phyloP scores from a whole-genome alignment of 2,329 filamentous ascomycete genomes.

The Neofusicoccum umdonicola region DNA sequence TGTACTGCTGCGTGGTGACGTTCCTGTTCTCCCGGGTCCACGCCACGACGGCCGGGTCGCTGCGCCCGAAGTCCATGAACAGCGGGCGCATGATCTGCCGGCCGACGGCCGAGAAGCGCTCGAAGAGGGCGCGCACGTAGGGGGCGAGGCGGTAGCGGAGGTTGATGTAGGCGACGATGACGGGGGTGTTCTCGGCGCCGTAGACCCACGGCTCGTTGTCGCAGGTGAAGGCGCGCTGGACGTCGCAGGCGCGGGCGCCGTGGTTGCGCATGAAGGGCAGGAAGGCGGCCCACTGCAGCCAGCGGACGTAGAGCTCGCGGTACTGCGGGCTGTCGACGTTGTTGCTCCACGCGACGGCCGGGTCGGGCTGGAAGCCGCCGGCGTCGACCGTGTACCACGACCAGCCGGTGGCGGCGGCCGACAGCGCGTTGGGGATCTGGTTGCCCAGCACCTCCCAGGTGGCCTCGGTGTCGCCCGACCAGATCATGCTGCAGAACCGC shows the following conservation, averaged over 20 bases:
- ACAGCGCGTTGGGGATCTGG: slow-evolving; percentile 28
- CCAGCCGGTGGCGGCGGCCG: slow-evolving; percentile 28
- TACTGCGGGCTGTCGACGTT: slow-evolving; percentile 30
- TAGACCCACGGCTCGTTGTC: slow-evolving; percentile 35
- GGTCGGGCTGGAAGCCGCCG: slow-evolving; percentile 32
- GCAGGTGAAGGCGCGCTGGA: slow-evolving; percentile 36
- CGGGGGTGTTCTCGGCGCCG: slow-evolving; percentile 28
- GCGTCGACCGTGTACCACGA: slow-evolving; percentile 32
- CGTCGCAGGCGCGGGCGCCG: slow-evolving; percentile 27
- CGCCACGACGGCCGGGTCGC: slow-evolving; percentile 26
- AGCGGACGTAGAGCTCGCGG: slow-evolving; percentile 31
- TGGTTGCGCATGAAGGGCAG: slow-evolving; percentile 33
- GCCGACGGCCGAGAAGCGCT: slow-evolving; percentile 32
- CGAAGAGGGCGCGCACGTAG: slow-evolving; percentile 35
- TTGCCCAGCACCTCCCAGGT: slow-evolving; percentile 29
- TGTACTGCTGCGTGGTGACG: slow-evolving; percentile 39
- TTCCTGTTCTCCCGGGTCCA: slow-evolving; percentile 32
- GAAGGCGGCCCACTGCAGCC: slow-evolving; percentile 33
- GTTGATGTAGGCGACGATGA: slow-evolving; percentile 29
- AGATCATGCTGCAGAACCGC: slow-evolving; percentile 33
- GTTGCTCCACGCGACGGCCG: slow-evolving; percentile 34
- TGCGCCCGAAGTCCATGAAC: slow-evolving; percentile 38
- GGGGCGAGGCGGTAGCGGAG: slow-evolving; percentile 27
- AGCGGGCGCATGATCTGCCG: slow-evolving; percentile 39
- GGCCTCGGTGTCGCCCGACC: slow-evolving; percentile 30